A percentile compares a stretch with the other conserved stretches of the same genome.
Conservation (phyloP, 2,329 filamentous ascomycete species). For the Venturia pyrina region DNA sequence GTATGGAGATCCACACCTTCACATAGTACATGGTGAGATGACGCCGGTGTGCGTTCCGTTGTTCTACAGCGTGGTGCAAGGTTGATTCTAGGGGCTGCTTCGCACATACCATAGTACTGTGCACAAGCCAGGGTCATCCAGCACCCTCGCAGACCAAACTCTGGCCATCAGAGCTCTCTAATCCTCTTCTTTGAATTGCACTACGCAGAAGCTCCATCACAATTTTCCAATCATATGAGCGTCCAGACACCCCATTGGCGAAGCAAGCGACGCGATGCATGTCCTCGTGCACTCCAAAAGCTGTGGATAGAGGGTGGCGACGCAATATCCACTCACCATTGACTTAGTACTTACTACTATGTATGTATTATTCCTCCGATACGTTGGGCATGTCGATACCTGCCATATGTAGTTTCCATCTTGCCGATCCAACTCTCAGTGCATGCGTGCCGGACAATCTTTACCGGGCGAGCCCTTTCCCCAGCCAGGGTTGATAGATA, state of each 20-base stretch:
- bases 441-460: background rate
- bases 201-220: no score
- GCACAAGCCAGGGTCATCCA: no score
- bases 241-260: background rate
- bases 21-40: background rate
- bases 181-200: no score
- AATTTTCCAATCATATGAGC: background rate
- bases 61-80: background rate
- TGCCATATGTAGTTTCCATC: background rate
- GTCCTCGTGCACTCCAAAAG: background rate
- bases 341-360: no score
- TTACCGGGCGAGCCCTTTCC: background rate
- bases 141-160: no score
- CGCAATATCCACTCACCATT: no score
- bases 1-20: no score
- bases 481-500: no score
- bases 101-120: background rate
- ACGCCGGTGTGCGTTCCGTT: background rate
- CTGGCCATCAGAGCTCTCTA: no score
- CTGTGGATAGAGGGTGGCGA: no score
- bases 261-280: background rate
- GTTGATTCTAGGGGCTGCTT: background rate
- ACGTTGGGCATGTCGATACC: background rate
- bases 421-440: background rate
- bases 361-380: background rate